Evolutionary conservation across 2,329 filamentous ascomycete genomes (phyloP), one percentile per base, ranked within the genome.

Genomic region (Diaporthe velutina): DNA sequence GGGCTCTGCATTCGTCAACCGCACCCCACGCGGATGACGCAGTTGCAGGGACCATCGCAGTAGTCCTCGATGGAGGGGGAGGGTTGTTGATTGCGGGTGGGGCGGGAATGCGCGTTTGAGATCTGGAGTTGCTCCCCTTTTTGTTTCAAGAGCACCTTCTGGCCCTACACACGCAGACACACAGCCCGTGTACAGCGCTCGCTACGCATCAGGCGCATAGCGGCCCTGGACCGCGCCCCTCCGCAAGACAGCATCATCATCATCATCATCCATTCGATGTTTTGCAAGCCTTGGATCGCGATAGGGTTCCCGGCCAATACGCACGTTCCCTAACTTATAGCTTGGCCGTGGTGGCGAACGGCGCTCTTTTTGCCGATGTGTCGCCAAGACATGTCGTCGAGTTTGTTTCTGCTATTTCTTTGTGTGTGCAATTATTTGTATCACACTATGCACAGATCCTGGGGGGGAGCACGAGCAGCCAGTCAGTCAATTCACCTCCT

Each of bases 1-100:
- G 57, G 70, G 38, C 42, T 64, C 42, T 38, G 74, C 71, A 67
- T 68, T 75, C 71, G 74, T 74, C 74, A 74, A 75, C 74, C 30
- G 55, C 57, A 58, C 74, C 71, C 71, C 74, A 75, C 74, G 68
- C 42, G 52, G 57, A 71, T 74, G 74, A 75, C 74, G 74, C 74
- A 74, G 33, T 10, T 64, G 70, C 61, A 75, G 71, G 74, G 70
- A 66, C 70, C 70, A 61, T 55, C 40, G 48, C 38, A 55, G 72
- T 50, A 57, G 42, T 8, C 33, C n/a, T n/a, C n/a, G n/a, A n/a
- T n/a, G 13, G 38, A 17, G 12, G 33, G 58, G 61, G 19, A 68
- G 38, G 42, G 55, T 60, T 35, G 55, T 38, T 10, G 10, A 57
- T 57, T 68, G 64, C 64, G 45, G 33, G 64, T 68, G 64, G 64